Base-by-base conservation (phyloP, 495 filamentous ascomycete genomes). In the Bombardia bombarda region DNA sequence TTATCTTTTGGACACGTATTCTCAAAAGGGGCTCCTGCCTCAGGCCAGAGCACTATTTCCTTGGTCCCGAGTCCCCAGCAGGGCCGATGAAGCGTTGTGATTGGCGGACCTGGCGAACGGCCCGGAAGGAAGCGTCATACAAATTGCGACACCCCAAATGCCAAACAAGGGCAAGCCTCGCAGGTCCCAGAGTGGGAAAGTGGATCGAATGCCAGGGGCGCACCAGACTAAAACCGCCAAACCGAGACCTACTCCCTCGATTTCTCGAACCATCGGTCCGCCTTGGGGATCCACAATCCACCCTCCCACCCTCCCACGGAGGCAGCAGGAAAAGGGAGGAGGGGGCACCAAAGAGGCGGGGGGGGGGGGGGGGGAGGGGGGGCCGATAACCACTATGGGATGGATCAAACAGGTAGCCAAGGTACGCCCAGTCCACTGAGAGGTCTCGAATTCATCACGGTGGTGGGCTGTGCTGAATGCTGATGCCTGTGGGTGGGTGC, bases 1-100 rank as follows among this genome's bases (percentile, higher is more conserved):
- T 61, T 63, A 61, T 61, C 52, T 61, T 59, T 47, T 53, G 60
- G 53, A 30, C 52, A 61, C 57, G 49, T 56, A 39, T 53, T 33
- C 45, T 32, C 32, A 47, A 47, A 50, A 33, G 55, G 47, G 46
- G 38, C n/a, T 16, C 12, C 2, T 41, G 57, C 60, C 60, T 61
- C 25, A 61, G 60, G 57, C 57, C 44, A 17, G 4, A 33, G 42
- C 36, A 45, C 35, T 21, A n/a, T n/a, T n/a, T n/a, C n/a, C n/a
- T n/a, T n/a, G n/a, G n/a, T n/a, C n/a, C n/a, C n/a, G n/a, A n/a
- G n/a, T n/a, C n/a, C n/a, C n/a, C n/a, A n/a, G n/a, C n/a, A n/a
- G n/a, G n/a, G n/a, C n/a, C n/a, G n/a, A 1, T 2, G 1, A 20
- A 26, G 23, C 7, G 25, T 18, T 13, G 18, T 62, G 51, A 60